phyloP scores from a whole-genome alignment of 2,329 filamentous ascomycete species.

The Neofusicoccum sp. region DNA sequence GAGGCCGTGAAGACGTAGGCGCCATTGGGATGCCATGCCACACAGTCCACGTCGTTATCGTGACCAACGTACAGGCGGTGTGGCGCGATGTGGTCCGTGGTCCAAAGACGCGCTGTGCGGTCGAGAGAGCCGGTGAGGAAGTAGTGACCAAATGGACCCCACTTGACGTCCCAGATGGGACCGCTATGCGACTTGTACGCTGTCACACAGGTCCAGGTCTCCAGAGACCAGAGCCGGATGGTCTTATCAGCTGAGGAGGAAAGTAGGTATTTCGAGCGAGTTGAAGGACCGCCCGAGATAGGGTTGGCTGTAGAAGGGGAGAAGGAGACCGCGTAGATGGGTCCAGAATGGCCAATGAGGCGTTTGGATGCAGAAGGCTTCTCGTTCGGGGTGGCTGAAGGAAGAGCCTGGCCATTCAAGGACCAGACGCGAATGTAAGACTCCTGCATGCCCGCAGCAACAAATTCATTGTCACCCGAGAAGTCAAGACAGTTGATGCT shows the following conservation, averaged over 20 bases:
- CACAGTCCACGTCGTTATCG: conserved; percentile 84
- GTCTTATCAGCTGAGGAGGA: conserved; percentile 86
- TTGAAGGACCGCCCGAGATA: conserved; percentile 50
- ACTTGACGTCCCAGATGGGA: conserved; percentile 82
- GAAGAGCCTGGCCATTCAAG: conserved; percentile 77
- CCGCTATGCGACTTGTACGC: conserved; percentile 92
- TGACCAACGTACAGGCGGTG: conserved; percentile 88
- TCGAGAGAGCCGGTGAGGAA: conserved; percentile 87
- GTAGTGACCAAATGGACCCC: conserved; percentile 93
- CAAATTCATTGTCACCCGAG: conserved; percentile 82
- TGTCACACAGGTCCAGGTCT: conserved; percentile 87
- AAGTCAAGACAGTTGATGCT: conserved; percentile 90
- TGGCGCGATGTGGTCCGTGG: conserved; percentile 86
- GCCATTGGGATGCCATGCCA: conserved; percentile 94
- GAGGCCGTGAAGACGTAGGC: conserved; percentile 92
- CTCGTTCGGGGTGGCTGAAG: conserved; percentile 29
- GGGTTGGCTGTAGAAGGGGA: conserved; percentile 64
- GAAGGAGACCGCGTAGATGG: conserved; percentile 87
- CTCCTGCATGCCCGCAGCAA: conserved; percentile 85
- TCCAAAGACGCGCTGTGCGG: conserved; percentile 86
- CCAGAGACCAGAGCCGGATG: conserved; percentile 87
- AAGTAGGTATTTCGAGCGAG: conserved; percentile 71
- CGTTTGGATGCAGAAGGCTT: conserved; percentile 65
- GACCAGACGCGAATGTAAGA: conserved; percentile 97
- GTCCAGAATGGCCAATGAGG: conserved; percentile 82